Conservation (phyloP, 1,284 basidiomycete species). For the Cronartium quercuum region DNA sequence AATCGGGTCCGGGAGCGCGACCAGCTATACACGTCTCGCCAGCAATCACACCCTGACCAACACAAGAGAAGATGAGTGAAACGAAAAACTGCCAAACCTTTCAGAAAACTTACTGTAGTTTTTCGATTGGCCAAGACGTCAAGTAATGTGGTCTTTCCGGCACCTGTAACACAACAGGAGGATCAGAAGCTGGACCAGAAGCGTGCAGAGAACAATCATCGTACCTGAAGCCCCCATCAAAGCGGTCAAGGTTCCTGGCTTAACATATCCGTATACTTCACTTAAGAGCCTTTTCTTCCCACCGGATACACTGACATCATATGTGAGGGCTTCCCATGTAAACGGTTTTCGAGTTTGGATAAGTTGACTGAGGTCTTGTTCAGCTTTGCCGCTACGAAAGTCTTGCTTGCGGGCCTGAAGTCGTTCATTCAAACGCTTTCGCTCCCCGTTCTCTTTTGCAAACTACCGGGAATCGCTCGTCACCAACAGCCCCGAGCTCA, state of each 20-base stretch:
- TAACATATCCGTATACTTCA: constrained; percentile 70
- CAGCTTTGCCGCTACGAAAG: not conserved
- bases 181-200: constrained; percentile 36
- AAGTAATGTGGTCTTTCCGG: constrained; percentile 46
- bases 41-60: constrained; percentile 39
- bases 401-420: constrained; percentile 49
- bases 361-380: not conserved
- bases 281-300: constrained; percentile 52
- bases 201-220: not conserved
- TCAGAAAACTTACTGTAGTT: constrained; percentile 24
- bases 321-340: constrained; percentile 53
- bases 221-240: constrained; percentile 66
- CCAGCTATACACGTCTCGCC: constrained; percentile 56
- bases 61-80: constrained; percentile 23
- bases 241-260: constrained; percentile 67
- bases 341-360: constrained; percentile 53
- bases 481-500: too few species aligned
- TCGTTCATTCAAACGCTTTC: constrained; percentile 51
- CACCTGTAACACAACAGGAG: not conserved
- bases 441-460: constrained; percentile 38
- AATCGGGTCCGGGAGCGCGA: constrained; percentile 52
- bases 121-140: constrained; percentile 56
- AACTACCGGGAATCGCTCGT: constrained; percentile 48
- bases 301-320: constrained; percentile 55
- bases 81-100: constrained; percentile 38